Evolutionary conservation across 108 stramenopile genomes (phyloP), one percentile per base, ranked within the genome.

Genomic region (Fragilariopsis cylindrus): DNA sequence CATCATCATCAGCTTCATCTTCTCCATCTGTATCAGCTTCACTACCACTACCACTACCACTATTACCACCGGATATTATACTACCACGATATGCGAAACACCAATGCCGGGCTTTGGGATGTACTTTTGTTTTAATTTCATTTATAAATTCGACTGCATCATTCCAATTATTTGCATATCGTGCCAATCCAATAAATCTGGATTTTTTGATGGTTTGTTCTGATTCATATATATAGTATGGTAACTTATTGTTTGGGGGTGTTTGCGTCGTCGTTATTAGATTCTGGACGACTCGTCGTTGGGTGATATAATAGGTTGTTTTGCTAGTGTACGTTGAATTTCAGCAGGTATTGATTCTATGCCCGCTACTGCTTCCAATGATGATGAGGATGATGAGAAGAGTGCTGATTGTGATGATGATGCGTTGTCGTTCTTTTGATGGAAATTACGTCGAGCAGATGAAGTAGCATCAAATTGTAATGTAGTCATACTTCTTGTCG

Each of bases 101-200:
- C 64, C 84, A 84, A 68, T 95, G 94, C 64, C 94, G 70, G 6
- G 82, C 78, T 64, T 96, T 96, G 63, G 92, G 90, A 84, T 96
- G 94, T 19, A 47, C 46, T 56, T 83, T 77, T 18, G 90, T 76
- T 11, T 63, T 9, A 2, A 63, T 45, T 8, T 63, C 42, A 7
- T 84, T 81, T 41, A 92, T 67, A 63, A 78, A 77, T 0, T 49
- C 11, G 70, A 80, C 69, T 12, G 94, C 92, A 16, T 91, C 88
- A 21, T 81, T 69, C 92, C 92, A 96, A n/a, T 80, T 74, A 0
- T 81, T 62, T 53, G 81, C 87, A 11, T 85, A 84, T 7, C 71
- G 70, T 7, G 92, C 92, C 8, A 90, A 78, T 9, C 88, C 94
- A 41, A 96, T 78, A 67, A 96, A 96, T 4, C 82, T 84, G 19